Percentiles rank a stretch among this genome's conserved stretches.
Conservation (phyloP, 73 alveolate species). For the Tetrahymena borealis region DNA sequence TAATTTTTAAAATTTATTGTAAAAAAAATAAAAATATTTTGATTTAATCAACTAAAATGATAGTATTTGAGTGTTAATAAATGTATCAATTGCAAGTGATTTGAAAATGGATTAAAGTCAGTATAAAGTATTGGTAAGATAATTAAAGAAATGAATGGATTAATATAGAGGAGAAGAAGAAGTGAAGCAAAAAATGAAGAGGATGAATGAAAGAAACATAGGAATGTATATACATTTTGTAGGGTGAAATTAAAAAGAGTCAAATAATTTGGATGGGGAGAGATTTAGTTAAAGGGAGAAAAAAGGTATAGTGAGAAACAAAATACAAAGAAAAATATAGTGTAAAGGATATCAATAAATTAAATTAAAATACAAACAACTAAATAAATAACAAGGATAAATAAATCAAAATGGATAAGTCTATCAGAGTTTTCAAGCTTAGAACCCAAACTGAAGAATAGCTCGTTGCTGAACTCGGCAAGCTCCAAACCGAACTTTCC, state of each 20-base stretch:
- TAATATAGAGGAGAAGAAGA: neutral
- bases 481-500: conserved; percentile 53
- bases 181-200: neutral
- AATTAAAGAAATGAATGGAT: too few species aligned
- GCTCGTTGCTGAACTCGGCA: conserved; percentile 13
- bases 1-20: too few species aligned
- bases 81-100: too few species aligned
- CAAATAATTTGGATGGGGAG: conserved; percentile 3
- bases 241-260: conserved; percentile 1
- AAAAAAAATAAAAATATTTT: too few species aligned
- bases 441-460: neutral
- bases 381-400: neutral
- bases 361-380: conserved; percentile 37
- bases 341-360: conserved; percentile 51
- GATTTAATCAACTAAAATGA: too few species aligned
- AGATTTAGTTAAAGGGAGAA: conserved; percentile 1
- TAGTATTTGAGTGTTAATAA: too few species aligned
- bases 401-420: neutral
- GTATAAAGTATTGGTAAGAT: too few species aligned
- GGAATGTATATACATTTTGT: neutral
- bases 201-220: neutral
- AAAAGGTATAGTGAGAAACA: neutral
- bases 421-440: neutral
- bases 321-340: neutral
- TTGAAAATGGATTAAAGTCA: too few species aligned